A percentile compares a stretch with the other conserved stretches of the same genome.
phyloP scores from a whole-genome alignment of 179 eudicot species.

The Vitellaria paradoxa region DNA sequence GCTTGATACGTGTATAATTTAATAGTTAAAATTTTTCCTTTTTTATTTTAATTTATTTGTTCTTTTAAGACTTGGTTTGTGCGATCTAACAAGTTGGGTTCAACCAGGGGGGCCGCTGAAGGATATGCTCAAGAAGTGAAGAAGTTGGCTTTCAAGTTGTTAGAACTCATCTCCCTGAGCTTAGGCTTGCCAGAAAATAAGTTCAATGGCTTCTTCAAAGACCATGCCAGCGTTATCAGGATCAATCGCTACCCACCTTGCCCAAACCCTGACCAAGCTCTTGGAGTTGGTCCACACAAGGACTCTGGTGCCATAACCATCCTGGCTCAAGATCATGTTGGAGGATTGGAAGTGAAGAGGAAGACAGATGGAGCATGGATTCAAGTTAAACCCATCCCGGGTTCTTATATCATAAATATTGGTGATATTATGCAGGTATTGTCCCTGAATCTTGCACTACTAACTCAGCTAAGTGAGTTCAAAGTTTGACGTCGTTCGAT shows the following conservation, averaged over 20 bases:
- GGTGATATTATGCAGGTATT: slow-evolving; percentile 64
- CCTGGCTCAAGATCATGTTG: slow-evolving; percentile 56
- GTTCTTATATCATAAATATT: slow-evolving; percentile 52
- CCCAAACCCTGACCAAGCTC: slow-evolving; percentile 51
- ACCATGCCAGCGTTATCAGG: slow-evolving; percentile 44
- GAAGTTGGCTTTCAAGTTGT: slow-evolving; percentile 39
- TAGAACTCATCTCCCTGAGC: slow-evolving; percentile 60
- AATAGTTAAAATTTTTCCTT: no score
- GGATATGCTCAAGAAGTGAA: slow-evolving; percentile 54
- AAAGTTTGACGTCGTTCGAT: no score
- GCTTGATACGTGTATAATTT: no score
- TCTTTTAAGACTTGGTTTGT: no score
- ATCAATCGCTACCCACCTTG: slow-evolving; percentile 59
- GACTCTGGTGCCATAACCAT: slow-evolving; percentile 58
- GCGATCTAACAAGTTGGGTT: no score
- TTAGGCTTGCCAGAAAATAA: slow-evolving; percentile 35
- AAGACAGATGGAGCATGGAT: slow-evolving; percentile 56
- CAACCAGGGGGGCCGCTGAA: slow-evolving; percentile 48
- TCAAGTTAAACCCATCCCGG: slow-evolving; percentile 35
- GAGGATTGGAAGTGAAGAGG: slow-evolving; percentile 55
- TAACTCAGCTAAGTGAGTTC: no score
- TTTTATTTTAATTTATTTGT: no score
- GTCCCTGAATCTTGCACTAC: no score
- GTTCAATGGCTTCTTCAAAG: slow-evolving; percentile 36
- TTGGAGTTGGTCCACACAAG: slow-evolving; percentile 69